A percentile compares a stretch with the other conserved stretches of the same genome.
These are phyloP conservation scores for Pisolithus orientalis DNA, from an alignment of 768 basidiomycete species.

Conservation along the genomic window DNA sequence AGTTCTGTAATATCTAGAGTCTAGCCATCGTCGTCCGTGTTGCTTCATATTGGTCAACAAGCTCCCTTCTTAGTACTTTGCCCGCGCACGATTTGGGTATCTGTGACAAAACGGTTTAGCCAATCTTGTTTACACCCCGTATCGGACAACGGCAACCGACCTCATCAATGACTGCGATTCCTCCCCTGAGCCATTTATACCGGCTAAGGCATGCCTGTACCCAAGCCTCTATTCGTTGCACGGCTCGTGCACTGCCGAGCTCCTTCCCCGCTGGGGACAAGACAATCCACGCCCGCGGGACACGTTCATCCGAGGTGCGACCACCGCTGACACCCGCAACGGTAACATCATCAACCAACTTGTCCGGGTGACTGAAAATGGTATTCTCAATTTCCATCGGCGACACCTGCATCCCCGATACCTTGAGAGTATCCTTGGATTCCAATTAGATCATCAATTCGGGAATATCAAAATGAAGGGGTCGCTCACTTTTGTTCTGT, in stretches of 20 bases:
- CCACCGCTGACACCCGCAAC: constrained; percentile 74
- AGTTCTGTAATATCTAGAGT: constrained; percentile 11
- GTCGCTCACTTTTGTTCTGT: constrained; percentile 59
- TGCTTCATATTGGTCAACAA: constrained; percentile 55
- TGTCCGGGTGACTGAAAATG: constrained; percentile 54
- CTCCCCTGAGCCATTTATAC: constrained; percentile 74
- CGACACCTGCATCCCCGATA: constrained; percentile 76
- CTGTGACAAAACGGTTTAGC: constrained; percentile 26
- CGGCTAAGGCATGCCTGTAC: constrained; percentile 56
- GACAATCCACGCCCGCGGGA: constrained; percentile 77
- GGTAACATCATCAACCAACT: constrained; percentile 55
- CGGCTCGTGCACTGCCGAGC: constrained; percentile 35
- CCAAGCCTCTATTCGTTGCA: constrained; percentile 54
- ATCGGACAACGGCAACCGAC: constrained; percentile 29
- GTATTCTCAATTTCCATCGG: constrained; percentile 72
- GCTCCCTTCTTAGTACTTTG: constrained; percentile 55
- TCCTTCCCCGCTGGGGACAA: constrained; percentile 50
- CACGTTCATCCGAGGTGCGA: constrained; percentile 63
- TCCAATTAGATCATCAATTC: background rate
- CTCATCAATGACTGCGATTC: constrained; percentile 57
- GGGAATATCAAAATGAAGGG: constrained; percentile 13
- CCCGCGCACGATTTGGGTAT: constrained; percentile 74
- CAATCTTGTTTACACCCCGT: background rate
- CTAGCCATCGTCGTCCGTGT: constrained; percentile 14
- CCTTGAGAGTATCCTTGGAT: constrained; percentile 69